phyloP scores from a whole-genome alignment of 1,139 yeast genomes.

The Saccharomyces uvarum region DNA sequence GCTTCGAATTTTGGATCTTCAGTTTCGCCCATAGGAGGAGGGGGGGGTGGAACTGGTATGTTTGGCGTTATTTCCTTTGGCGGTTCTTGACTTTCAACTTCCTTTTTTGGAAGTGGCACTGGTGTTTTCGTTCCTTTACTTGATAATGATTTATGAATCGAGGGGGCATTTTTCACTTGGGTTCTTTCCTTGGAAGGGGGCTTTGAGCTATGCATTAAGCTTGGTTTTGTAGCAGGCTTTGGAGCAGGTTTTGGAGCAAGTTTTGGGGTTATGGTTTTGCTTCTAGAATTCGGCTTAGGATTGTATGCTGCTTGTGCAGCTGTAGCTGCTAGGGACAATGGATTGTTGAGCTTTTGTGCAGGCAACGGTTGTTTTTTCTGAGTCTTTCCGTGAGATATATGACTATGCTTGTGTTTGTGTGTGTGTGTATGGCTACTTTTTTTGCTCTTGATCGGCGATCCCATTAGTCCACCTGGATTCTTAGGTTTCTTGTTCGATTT shows the following conservation, averaged over 20 bases:
- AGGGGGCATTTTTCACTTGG: background rate
- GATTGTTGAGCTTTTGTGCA: constrained; percentile 26
- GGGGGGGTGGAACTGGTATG: constrained; percentile 64
- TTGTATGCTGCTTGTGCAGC: constrained; percentile 35
- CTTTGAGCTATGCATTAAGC: background rate
- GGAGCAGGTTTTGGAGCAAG: background rate
- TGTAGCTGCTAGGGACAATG: constrained; percentile 28
- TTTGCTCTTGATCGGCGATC: background rate
- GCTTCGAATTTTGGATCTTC: constrained; percentile 77
- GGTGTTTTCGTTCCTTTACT: background rate
- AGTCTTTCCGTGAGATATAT: constrained; percentile 1
- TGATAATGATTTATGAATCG: background rate
- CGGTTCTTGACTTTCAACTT: constrained; percentile 10
- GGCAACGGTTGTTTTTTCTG: constrained; percentile 32
- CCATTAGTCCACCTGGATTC: background rate
- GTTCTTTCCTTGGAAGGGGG: background rate
- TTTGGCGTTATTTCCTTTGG: constrained; percentile 26
- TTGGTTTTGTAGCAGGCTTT: background rate
- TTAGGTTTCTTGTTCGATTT: constrained; percentile 67
- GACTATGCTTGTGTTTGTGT: background rate
- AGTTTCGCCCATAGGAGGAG: constrained; percentile 51
- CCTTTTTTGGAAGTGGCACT: background rate
- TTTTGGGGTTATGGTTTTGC: constrained; percentile 15
- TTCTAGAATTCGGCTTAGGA: constrained; percentile 13
- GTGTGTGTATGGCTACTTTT: background rate